Conservation (phyloP, 2,329 filamentous ascomycete genomes). For the Elsinoe arachidis region DNA sequence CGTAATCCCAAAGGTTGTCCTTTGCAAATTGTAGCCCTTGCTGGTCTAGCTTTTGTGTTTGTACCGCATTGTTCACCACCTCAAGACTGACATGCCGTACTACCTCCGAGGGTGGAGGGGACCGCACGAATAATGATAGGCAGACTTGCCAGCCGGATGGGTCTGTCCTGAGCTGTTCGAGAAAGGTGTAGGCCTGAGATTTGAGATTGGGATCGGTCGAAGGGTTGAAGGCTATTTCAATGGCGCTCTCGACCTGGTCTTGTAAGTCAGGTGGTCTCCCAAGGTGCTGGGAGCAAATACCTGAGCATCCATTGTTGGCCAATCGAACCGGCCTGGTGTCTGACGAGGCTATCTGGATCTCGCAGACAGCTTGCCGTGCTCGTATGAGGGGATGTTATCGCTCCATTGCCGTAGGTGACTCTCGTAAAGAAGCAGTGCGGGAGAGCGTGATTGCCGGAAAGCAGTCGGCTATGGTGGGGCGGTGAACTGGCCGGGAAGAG, state of each 20-base stretch:
- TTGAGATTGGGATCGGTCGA: constrained; percentile 66
- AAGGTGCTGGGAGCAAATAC: not conserved
- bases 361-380: not conserved
- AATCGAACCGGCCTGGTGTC: not conserved
- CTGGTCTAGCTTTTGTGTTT: constrained; percentile 65
- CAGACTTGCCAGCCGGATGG: constrained; percentile 86
- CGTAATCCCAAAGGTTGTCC: constrained; percentile 72
- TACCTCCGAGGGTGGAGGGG: constrained; percentile 67
- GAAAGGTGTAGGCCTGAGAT: constrained; percentile 72
- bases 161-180: constrained; percentile 68
- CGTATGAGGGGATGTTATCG: not conserved
- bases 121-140: constrained; percentile 72
- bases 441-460: too few species aligned
- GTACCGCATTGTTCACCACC: constrained; percentile 84
- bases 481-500: too few species aligned
- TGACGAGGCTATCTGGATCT: not conserved
- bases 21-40: constrained; percentile 67
- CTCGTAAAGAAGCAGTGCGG: too few species aligned
- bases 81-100: constrained; percentile 85
- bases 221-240: constrained; percentile 86
- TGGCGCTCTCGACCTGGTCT: constrained; percentile 81
- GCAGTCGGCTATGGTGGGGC: too few species aligned
- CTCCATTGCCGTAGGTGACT: not conserved
- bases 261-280: not conserved
- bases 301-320: constrained; percentile 11